Evolutionary conservation across 169 alveolate species (phyloP).

Genomic region (Plasmodium knowlesi): DNA sequence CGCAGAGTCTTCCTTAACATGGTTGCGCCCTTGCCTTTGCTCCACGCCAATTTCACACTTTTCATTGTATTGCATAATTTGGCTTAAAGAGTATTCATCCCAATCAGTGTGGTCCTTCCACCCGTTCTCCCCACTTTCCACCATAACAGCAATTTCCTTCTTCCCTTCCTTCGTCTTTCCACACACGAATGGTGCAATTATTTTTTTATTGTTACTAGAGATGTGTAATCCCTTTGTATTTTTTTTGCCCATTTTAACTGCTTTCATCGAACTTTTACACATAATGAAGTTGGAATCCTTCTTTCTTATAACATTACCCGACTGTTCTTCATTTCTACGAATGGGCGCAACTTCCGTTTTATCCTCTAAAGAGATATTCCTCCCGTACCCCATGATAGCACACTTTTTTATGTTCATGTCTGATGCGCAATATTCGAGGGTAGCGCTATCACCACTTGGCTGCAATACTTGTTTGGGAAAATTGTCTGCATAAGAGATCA

Average conservation of each 20-base stretch:
- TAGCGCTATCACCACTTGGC: background rate
- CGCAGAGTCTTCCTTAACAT: background rate
- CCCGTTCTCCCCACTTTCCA: background rate
- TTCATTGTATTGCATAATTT: background rate
- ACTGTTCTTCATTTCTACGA: background rate
- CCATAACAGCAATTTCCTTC: background rate
- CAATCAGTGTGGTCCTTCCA: background rate
- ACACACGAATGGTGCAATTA: background rate
- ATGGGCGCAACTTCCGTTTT: background rate
- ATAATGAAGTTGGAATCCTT: background rate
- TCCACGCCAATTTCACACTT: background rate
- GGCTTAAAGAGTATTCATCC: background rate
- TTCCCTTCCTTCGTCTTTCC: background rate
- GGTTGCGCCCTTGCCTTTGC: background rate
- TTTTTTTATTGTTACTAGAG: background rate
- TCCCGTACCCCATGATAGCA: background rate
- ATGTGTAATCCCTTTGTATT: background rate
- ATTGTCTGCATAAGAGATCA: background rate
- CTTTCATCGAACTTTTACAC: background rate
- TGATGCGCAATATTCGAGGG: slow-evolving; percentile 16
- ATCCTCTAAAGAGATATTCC: background rate
- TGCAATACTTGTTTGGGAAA: background rate
- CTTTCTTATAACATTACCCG: background rate
- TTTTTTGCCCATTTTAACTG: background rate
- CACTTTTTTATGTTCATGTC: background rate